phyloP scores from a whole-genome alignment of 2,329 filamentous ascomycete genomes.

The Decorospora gaudefroyi region DNA sequence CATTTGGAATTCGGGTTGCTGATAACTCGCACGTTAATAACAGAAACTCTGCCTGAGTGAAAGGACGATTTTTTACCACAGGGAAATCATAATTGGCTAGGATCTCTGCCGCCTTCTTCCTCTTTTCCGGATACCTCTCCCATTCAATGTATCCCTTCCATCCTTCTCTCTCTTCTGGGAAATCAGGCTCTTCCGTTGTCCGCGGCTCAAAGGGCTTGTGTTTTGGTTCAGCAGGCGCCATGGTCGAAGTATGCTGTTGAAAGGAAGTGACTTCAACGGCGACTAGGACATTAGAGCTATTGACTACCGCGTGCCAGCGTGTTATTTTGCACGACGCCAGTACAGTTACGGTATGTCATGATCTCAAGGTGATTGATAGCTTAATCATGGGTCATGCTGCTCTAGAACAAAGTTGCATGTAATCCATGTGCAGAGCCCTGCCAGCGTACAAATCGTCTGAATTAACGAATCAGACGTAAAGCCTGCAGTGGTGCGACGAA shows the following conservation, averaged over 20 bases:
- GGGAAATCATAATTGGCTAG: slow-evolving; percentile 59
- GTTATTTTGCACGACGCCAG: slow-evolving; percentile 1
- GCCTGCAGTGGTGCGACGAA: slow-evolving; percentile 1
- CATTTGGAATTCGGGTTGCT: slow-evolving; percentile 53
- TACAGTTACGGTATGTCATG: slow-evolving; percentile 14
- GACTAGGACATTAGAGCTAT: not conserved
- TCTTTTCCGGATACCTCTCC: slow-evolving; percentile 65
- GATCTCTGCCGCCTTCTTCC: slow-evolving; percentile 61
- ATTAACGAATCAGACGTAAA: slow-evolving; percentile 9
- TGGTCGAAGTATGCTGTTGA: slow-evolving; percentile 12
- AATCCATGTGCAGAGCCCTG: slow-evolving; percentile 6
- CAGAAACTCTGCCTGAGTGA: no score
- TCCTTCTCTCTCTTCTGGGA: slow-evolving; percentile 52
- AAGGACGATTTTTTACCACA: no score
- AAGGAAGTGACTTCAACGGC: not conserved
- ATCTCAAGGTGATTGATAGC: slow-evolving; percentile 10
- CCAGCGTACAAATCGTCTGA: not conserved
- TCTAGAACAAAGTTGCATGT: slow-evolving; percentile 2
- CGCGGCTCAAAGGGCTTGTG: slow-evolving; percentile 33
- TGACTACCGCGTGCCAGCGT: not conserved
- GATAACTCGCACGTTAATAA: no score
- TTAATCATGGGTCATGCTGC: slow-evolving; percentile 8
- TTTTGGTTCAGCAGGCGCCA: slow-evolving; percentile 43
- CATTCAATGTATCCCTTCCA: slow-evolving; percentile 62
- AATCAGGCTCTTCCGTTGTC: slow-evolving; percentile 39